Base-by-base conservation (phyloP, 2,329 filamentous ascomycete species). In the Aspergillus versicolor region DNA sequence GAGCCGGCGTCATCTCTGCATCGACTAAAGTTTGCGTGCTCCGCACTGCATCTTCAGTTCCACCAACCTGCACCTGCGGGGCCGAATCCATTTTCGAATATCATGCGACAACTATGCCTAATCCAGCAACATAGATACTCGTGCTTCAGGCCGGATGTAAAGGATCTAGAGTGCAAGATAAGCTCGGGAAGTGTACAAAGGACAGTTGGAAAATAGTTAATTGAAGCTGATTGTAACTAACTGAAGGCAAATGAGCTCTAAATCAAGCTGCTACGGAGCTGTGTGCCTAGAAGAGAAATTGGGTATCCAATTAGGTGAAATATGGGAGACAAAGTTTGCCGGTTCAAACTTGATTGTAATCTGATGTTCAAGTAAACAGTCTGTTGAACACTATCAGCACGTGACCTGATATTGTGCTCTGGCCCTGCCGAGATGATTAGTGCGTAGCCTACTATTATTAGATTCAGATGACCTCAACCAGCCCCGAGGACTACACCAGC, bases 1-100 rank as follows among this genome's bases (percentile, higher is more conserved):
- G 60, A 13, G 61, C 60, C 15, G 57, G 62, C 17, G 56, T 55
- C 66, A 72, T 71, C 43, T 70, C 65, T 7, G 68, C 61, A 56
- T 73, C 69, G 21, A 58, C 58, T 22, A 43, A 58, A 21, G 56
- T 51, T 38, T 58, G 43, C 27, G 58, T 41, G 24, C 30, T 53
- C 19, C 38, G 7, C 56, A 34, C 30, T 13, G 50, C 34, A 45
- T 17, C 46, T 21, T 65, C 63, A 9, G 37, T 43, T 19, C 48
- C 58, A 22, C 49, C 50, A 4, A 66, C 58, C 24, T 61, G 57
- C 11, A 68, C 63, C 47, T 59, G 60, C 13, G 65, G 63, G 2
- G 57, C 54, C 19, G 32, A 43, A 46, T 66, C 61, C 64, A 66
- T 66, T 57, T 32, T 49, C 22, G 17, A 46, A 12, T 37, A 8